These are phyloP conservation scores for Zasmidium citrigriseum DNA, from an alignment of 2,329 filamentous ascomycete genomes.

Conservation along the genomic window DNA sequence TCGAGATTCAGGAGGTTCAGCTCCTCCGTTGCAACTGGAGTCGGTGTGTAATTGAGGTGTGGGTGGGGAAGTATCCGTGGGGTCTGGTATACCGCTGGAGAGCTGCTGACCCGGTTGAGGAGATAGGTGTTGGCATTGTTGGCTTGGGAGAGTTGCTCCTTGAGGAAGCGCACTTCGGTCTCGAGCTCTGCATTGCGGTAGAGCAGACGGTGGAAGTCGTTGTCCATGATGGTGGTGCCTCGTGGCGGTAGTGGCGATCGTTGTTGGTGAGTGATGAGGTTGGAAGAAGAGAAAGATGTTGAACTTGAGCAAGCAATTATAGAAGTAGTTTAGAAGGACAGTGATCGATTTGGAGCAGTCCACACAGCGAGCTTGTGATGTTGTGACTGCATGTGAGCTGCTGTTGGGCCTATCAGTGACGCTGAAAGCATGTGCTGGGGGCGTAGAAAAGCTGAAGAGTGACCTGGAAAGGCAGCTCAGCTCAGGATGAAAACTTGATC, in stretches of 20 bases:
- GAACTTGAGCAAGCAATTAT: no score
- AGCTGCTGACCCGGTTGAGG: constrained; percentile 11
- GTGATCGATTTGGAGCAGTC: no score
- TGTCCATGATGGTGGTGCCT: constrained; percentile 4
- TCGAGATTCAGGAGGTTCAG: background rate
- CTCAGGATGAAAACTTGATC: no score
- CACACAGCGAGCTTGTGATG: no score
- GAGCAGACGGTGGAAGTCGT: constrained; percentile 14
- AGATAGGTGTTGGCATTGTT: constrained; percentile 23
- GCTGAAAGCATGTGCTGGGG: no score
- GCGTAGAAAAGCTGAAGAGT: no score
- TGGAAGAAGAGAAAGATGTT: background rate
- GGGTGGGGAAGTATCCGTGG: background rate
- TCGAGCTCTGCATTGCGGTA: constrained; percentile 27
- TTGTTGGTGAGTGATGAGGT: background rate
- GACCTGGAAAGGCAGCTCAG: no score
- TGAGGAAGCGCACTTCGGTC: constrained; percentile 27
- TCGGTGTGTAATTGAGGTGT: background rate
- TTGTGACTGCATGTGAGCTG: no score
- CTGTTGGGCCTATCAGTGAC: no score
- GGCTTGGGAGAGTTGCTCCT: constrained; percentile 27
- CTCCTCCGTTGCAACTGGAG: background rate
- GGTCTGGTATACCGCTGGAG: background rate
- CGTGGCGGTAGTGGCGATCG: background rate
- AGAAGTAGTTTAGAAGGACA: no score